Conservation (phyloP, 768 basidiomycete genomes). For the Tephrocybe sp. region DNA sequence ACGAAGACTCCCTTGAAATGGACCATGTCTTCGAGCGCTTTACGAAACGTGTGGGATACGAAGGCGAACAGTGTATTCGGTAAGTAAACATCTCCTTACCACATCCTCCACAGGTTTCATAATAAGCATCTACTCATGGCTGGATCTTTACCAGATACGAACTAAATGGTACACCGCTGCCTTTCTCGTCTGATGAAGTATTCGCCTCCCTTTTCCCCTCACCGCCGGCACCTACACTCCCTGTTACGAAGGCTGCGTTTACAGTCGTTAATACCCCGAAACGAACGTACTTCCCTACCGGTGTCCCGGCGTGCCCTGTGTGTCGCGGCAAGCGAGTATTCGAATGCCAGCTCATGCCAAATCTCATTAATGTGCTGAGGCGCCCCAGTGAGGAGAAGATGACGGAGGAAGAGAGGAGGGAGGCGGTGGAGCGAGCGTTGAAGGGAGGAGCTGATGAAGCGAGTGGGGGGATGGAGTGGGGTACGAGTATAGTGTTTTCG, state of each 20-base stretch:
- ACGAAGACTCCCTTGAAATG: constrained; percentile 76
- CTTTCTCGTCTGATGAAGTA: constrained; percentile 77
- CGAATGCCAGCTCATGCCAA: constrained; percentile 95
- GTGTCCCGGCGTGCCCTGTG: constrained; percentile 62
- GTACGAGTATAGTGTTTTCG: constrained; percentile 86
- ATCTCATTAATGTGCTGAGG: constrained; percentile 78
- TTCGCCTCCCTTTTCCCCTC: constrained; percentile 76
- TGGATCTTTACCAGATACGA: constrained; percentile 67
- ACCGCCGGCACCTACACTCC: constrained; percentile 42
- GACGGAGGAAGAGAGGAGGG: constrained; percentile 70
- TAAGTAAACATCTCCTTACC: constrained; percentile 41
- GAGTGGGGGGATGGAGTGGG: constrained; percentile 93
- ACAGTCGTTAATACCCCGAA: constrained; percentile 49
- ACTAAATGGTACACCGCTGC: constrained; percentile 79
- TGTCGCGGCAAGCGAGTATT: constrained; percentile 76
- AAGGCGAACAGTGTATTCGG: constrained; percentile 88
- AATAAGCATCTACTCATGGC: constrained; percentile 1
- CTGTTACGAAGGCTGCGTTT: constrained; percentile 63
- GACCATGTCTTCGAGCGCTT: constrained; percentile 90
- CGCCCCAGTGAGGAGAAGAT: constrained; percentile 30
- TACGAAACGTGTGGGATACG: constrained; percentile 64
- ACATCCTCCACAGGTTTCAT: background rate
- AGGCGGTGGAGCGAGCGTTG: constrained; percentile 56
- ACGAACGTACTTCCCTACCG: constrained; percentile 53
- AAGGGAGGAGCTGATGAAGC: constrained; percentile 39